Base-by-base conservation (phyloP, 2,329 filamentous ascomycete genomes). In the Lecanicillium sp. region DNA sequence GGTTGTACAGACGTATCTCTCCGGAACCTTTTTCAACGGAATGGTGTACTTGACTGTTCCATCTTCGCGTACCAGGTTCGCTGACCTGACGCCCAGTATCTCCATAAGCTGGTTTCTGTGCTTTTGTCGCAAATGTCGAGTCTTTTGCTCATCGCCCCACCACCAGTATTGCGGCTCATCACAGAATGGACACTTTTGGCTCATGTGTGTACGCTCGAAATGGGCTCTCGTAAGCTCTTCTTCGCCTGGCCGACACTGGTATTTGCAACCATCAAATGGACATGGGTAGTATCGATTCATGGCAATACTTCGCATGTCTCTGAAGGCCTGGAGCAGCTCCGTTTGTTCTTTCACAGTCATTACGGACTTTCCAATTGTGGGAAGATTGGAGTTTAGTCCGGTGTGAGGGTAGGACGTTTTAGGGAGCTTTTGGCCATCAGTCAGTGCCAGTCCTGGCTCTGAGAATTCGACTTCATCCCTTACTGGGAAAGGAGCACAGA, bases 301-400 rank as follows among this genome's bases (percentile, higher is more conserved):
- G 8, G 36, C 36, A 19, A 33, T 38, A 19, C 32, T 34, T 6
- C 39, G 33, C 33, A 41, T 22, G 2, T n/a, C 17, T 19, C 25
- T 33, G 22, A 41, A 22, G 8, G 34, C 20, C 13, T 29, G 20
- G 35, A 67, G 60, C 1, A 69, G 50, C 4, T 52, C 47, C 3
- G 50, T 54, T 35, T 63, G 53, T 43, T 70, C 65, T 0, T 55
- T 61, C 0, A 59, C 57, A 0, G 67, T 71, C 38, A 67, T 47
- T 13, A 67, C 50, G 2, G 52, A 58, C 17, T 58, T 54, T 13
- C 55, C 57, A 13, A 64, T 47, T 33, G 57, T 55, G 2, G 66
- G 64, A 18, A 64, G 46, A 20, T 50, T 52, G 11, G 7, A 7
- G 22, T 25, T 11, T 6, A 7, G 22, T 11, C 22, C 22, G 11